These are phyloP conservation scores for Starmera quercuum DNA, from an alignment of 805 yeast species.

Conservation along the genomic window DNA sequence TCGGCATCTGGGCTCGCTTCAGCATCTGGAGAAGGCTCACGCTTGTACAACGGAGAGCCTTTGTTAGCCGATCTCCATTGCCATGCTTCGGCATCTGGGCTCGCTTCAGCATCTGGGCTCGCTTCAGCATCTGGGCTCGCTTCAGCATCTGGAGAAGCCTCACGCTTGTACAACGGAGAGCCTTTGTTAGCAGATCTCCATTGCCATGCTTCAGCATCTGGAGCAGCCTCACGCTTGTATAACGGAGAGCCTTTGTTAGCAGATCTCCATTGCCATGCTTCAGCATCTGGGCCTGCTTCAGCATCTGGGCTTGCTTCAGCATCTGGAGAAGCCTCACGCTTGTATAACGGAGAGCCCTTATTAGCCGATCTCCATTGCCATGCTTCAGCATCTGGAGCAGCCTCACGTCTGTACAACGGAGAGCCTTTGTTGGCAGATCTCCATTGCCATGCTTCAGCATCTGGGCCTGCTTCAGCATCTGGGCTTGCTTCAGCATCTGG, in stretches of 20 bases:
- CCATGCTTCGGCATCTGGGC: conserved; percentile 17
- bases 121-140: conserved; percentile 4
- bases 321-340: conserved; percentile 8
- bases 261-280: conserved; percentile 3
- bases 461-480: conserved; percentile 5
- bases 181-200: conserved; percentile 11
- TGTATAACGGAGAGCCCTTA: conserved; percentile 8
- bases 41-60: conserved; percentile 12
- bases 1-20: conserved; percentile 6
- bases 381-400: conserved; percentile 12
- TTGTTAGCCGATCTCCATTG: conserved; percentile 9
- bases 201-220: conserved; percentile 15
- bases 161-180: conserved; percentile 5
- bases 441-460: conserved; percentile 6
- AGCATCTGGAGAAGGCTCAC: conserved; percentile 5
- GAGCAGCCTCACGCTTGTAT: conserved; percentile 4
- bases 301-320: conserved; percentile 14
- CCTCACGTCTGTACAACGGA: conserved; percentile 4
- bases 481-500: too few relatives aligned
- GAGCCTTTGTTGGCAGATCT: not conserved
- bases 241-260: not conserved
- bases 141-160: conserved; percentile 3
- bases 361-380: conserved; percentile 14
- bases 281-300: conserved; percentile 6
- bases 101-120: conserved; percentile 8